Conservation (phyloP, 1,284 basidiomycete genomes). For the Earliella scabrosa region DNA sequence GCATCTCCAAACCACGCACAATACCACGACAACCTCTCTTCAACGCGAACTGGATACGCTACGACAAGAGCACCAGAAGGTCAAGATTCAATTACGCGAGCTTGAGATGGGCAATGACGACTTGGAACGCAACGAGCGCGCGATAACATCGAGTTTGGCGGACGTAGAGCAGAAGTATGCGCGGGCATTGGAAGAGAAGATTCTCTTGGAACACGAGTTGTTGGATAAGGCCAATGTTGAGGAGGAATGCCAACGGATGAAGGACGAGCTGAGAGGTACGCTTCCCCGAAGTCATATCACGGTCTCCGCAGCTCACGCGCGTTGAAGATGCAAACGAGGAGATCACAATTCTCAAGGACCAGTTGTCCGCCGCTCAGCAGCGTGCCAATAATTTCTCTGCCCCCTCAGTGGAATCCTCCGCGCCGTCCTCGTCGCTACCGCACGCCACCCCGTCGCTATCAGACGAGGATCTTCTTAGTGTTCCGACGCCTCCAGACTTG, state of each 20-base stretch:
- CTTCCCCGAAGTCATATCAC: slow-evolving; percentile 1
- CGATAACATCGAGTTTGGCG: slow-evolving; percentile 88
- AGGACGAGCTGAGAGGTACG: slow-evolving; percentile 92
- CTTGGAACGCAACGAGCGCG: slow-evolving; percentile 89
- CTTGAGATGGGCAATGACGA: slow-evolving; percentile 97
- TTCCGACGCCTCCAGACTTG: slow-evolving; percentile 61
- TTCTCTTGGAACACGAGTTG: slow-evolving; percentile 95
- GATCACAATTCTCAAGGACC: slow-evolving; percentile 81
- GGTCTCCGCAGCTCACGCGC: background rate
- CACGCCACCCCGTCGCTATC: slow-evolving; percentile 39
- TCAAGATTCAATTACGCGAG: slow-evolving; percentile 84
- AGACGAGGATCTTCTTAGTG: slow-evolving; percentile 60
- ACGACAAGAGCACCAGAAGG: slow-evolving; percentile 79
- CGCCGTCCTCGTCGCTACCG: slow-evolving; percentile 31
- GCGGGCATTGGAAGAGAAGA: slow-evolving; percentile 93
- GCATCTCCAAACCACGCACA: slow-evolving; percentile 87
- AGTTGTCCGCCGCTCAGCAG: slow-evolving; percentile 51
- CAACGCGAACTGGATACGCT: slow-evolving; percentile 89
- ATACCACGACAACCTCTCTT: slow-evolving; percentile 83
- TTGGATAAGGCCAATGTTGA: slow-evolving; percentile 89
- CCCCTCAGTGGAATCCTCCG: slow-evolving; percentile 26
- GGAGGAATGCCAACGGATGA: slow-evolving; percentile 90
- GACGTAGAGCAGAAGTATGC: slow-evolving; percentile 94
- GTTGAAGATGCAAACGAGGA: slow-evolving; percentile 82
- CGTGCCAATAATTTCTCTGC: slow-evolving; percentile 30